Conservation (phyloP, 2,329 filamentous ascomycete genomes). For the Ambrosiella cleistominuta region DNA sequence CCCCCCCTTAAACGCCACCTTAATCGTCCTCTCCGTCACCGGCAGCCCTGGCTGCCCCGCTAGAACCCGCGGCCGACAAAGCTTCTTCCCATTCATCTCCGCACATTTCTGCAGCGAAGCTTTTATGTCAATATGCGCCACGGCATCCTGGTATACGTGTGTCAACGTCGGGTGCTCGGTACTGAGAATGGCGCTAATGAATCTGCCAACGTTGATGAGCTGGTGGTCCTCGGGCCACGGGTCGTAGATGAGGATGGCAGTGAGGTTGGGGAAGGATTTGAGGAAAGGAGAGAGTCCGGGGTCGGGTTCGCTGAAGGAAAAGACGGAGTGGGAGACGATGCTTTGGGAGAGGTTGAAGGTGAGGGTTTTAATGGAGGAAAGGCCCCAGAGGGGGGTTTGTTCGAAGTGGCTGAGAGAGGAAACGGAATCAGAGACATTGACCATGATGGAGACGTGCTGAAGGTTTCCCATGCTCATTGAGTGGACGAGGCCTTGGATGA, state of each 20-base stretch:
- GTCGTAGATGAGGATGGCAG: conserved; percentile 14
- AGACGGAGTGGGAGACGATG: not conserved
- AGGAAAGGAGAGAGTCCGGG: conserved; percentile 13
- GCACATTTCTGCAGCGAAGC: not conserved
- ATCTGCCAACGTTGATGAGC: not conserved
- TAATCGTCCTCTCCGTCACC: not conserved
- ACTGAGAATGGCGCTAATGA: not conserved
- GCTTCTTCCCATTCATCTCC: not conserved
- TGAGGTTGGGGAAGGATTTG: conserved; percentile 14
- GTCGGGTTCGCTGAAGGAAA: not conserved
- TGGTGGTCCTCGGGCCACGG: not conserved
- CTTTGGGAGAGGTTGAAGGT: not conserved
- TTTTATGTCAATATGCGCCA: not conserved
- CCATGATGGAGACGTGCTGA: not conserved
- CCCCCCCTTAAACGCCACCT: not conserved
- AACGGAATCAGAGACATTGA: not conserved
- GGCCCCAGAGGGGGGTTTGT: conserved; percentile 1
- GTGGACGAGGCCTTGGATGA: not conserved
- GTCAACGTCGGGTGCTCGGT: not conserved
- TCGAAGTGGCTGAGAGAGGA: not conserved
- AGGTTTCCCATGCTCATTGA: not conserved
- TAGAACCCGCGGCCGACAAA: not conserved
- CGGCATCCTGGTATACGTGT: conserved; percentile 1
- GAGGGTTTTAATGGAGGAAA: not conserved
- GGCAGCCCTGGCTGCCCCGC: not conserved